phyloP scores from a whole-genome alignment of 805 yeast species.

The Metschnikowia vanudenii region DNA sequence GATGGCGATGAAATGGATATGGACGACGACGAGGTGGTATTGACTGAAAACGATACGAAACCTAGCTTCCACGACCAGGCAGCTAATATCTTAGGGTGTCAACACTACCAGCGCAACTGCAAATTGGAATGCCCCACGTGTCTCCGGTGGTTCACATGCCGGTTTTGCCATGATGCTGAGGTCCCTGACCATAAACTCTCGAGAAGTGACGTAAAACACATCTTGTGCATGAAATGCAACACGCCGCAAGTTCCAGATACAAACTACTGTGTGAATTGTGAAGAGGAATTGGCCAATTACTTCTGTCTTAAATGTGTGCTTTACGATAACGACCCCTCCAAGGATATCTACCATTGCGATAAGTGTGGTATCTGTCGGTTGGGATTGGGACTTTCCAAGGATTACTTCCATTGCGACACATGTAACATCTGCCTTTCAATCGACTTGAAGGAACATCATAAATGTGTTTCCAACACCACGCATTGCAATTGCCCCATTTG shows the following conservation, averaged over 20 bases:
- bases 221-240: constrained; percentile 79
- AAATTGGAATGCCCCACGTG: constrained; percentile 81
- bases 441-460: constrained; percentile 71
- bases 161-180: constrained; percentile 79
- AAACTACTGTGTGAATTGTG: constrained; percentile 68
- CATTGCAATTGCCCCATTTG: constrained; percentile 93
- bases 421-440: constrained; percentile 89
- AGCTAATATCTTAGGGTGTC: constrained; percentile 63
- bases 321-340: constrained; percentile 75
- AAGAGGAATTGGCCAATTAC: constrained; percentile 65
- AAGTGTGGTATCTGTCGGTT: constrained; percentile 91
- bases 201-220: constrained; percentile 59
- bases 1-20: not conserved
- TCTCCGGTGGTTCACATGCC: constrained; percentile 71
- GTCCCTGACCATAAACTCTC: constrained; percentile 54
- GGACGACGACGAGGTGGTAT: constrained; percentile 41
- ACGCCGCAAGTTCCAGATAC: constrained; percentile 71
- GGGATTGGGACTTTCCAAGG: constrained; percentile 85
- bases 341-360: constrained; percentile 87
- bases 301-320: constrained; percentile 76
- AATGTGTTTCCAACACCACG: constrained; percentile 82
- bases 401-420: constrained; percentile 85
- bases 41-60: constrained; percentile 46
- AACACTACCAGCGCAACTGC: constrained; percentile 80
- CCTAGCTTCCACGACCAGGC: constrained; percentile 49